phyloP scores from a whole-genome alignment of 2,329 filamentous ascomycete genomes.

The Claviceps sp. region DNA sequence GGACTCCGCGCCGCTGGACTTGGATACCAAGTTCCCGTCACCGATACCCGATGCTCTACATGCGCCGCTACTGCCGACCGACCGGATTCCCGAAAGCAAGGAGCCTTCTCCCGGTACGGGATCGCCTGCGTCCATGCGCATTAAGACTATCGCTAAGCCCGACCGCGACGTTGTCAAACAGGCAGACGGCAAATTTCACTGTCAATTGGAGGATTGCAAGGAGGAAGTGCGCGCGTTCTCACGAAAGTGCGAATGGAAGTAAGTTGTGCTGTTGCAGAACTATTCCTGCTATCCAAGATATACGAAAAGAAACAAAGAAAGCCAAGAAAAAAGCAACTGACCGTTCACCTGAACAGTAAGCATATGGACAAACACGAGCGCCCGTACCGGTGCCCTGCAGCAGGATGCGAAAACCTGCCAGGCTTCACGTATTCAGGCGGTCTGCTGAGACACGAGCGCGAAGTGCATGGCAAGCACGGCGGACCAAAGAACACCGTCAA shows the following conservation, averaged over 20 bases:
- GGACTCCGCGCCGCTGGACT: slow-evolving; percentile 26
- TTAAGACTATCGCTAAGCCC: slow-evolving; percentile 45
- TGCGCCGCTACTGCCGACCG: slow-evolving; percentile 18
- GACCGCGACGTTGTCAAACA: slow-evolving; percentile 48
- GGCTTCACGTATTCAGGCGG: slow-evolving; percentile 94
- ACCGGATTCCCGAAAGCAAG: slow-evolving; percentile 21
- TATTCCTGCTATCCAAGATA: background rate
- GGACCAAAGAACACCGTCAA: slow-evolving; percentile 77
- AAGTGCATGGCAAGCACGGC: slow-evolving; percentile 84
- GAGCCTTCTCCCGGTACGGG: slow-evolving; percentile 19
- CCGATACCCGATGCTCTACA: slow-evolving; percentile 20
- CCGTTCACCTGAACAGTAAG: slow-evolving; percentile 50
- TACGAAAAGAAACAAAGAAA: slow-evolving; percentile 7
- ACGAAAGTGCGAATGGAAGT: slow-evolving; percentile 91
- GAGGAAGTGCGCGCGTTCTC: slow-evolving; percentile 54
- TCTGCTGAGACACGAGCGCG: slow-evolving; percentile 76
- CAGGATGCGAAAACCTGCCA: slow-evolving; percentile 80
- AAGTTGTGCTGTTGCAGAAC: slow-evolving; percentile 26
- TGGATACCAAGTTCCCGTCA: slow-evolving; percentile 22
- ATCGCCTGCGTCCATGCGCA: slow-evolving; percentile 25
- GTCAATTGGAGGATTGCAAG: slow-evolving; percentile 56
- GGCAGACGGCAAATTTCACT: slow-evolving; percentile 61
- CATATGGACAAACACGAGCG: slow-evolving; percentile 98
- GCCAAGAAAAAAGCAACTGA: slow-evolving; percentile 4
- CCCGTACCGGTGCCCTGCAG: slow-evolving; percentile 72